Percentiles rank a stretch among this genome's conserved stretches.
phyloP scores from a whole-genome alignment of 139 green algal genomes.

The Marvania coccoides region DNA sequence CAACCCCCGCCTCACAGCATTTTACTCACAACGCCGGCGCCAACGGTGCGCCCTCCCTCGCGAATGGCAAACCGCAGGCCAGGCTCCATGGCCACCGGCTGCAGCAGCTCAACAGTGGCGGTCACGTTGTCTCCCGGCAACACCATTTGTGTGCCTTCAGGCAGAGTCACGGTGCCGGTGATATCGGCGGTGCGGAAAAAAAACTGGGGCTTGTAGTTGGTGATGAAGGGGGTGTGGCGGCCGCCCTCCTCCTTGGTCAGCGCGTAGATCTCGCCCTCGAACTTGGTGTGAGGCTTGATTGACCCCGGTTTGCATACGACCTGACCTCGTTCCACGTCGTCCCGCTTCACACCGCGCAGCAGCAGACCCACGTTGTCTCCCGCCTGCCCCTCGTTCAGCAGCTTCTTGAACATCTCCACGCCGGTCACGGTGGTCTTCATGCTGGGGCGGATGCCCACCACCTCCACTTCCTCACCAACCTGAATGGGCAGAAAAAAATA shows the following conservation, averaged over 20 bases:
- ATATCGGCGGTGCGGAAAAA: slow-evolving; percentile 96
- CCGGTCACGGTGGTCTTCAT: slow-evolving; percentile 87
- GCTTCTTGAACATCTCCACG: slow-evolving; percentile 99
- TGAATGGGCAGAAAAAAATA: no score
- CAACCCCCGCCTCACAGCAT: slow-evolving; percentile 12
- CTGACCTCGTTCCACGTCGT: slow-evolving; percentile 89
- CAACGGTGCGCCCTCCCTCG: slow-evolving; percentile 92
- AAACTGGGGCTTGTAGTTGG: slow-evolving; percentile 97
- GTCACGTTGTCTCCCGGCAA: slow-evolving; percentile 98
- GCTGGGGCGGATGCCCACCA: slow-evolving; percentile 77
- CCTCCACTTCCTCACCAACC: slow-evolving; percentile 88
- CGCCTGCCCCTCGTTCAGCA: slow-evolving; percentile 81
- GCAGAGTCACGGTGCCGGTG: slow-evolving; percentile 77
- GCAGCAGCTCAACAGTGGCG: slow-evolving; percentile 77
- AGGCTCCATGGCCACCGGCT: slow-evolving; percentile 66
- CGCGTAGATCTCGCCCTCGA: slow-evolving; percentile 90
- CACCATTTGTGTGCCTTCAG: slow-evolving; percentile 87
- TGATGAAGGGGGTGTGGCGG: slow-evolving; percentile 96
- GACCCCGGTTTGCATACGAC: slow-evolving; percentile 79
- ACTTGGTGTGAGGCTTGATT: slow-evolving; percentile 66
- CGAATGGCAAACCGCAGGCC: slow-evolving; percentile 93
- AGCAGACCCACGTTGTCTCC: slow-evolving; percentile 97
- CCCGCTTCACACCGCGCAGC: slow-evolving; percentile 89
- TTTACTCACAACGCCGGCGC: slow-evolving; percentile 86
- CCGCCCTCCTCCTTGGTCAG: slow-evolving; percentile 98